A percentile compares a stretch with the other conserved stretches of the same genome.
Evolutionary conservation across 306 rosid species (phyloP).

Genomic region (Cucumis hystrix): DNA sequence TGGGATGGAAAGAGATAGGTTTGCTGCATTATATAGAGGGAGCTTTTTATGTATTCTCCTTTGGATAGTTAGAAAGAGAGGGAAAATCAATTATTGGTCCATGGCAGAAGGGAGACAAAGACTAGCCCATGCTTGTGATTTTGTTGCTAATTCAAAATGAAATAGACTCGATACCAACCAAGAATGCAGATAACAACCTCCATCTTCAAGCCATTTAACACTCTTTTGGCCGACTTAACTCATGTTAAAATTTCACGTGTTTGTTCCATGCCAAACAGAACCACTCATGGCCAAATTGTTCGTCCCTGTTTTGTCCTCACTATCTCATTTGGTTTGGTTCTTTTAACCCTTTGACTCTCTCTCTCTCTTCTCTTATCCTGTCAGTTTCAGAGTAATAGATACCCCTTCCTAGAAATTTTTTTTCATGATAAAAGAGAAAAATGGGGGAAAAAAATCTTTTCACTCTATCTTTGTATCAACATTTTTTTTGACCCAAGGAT

Average conservation of each 20-base stretch:
- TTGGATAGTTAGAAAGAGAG: not conserved
- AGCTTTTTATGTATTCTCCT: slow-evolving; percentile 1
- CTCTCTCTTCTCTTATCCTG: not conserved
- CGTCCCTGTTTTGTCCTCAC: slow-evolving; percentile 48
- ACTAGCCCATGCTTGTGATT: slow-evolving; percentile 45
- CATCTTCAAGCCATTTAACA: slow-evolving; percentile 1
- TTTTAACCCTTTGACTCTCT: not conserved
- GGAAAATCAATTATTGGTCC: slow-evolving; percentile 40
- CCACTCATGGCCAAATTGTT: slow-evolving; percentile 32
- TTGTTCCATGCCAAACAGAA: slow-evolving; percentile 48
- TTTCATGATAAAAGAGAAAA: not conserved
- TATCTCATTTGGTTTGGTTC: slow-evolving; percentile 2
- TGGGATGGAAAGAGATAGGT: slow-evolving; percentile 19
- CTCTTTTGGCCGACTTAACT: not conserved
- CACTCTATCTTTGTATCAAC: not conserved
- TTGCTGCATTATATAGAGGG: slow-evolving; percentile 25
- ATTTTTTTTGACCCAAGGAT: not conserved
- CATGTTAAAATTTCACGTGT: slow-evolving; percentile 24
- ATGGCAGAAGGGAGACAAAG: slow-evolving; percentile 46
- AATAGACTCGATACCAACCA: slow-evolving; percentile 9
- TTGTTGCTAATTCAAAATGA: slow-evolving; percentile 29
- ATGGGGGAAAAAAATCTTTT: not conserved
- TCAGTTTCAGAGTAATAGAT: slow-evolving; percentile 1
- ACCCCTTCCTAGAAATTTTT: not conserved
- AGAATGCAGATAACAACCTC: not conserved